Evolutionary conservation across 2,329 filamentous ascomycete species (phyloP).

Genomic region (Neoascochyta sp.): DNA sequence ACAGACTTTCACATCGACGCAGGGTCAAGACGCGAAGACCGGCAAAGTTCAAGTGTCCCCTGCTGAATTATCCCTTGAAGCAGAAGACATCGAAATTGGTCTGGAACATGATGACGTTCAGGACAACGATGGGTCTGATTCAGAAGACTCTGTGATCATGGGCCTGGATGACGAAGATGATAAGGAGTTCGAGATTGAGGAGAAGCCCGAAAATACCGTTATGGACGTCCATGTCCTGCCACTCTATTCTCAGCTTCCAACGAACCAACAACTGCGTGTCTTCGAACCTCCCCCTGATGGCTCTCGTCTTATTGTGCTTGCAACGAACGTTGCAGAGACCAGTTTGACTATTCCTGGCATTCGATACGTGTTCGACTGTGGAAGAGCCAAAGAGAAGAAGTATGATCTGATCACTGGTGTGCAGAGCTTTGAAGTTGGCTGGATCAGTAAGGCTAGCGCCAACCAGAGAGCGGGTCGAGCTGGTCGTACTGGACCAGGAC

Average conservation of each 20-base stretch:
- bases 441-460: conserved; percentile 97
- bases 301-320: conserved; percentile 79
- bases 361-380: conserved; percentile 92
- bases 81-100: conserved; percentile 83
- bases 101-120: conserved; percentile 40
- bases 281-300: conserved; percentile 83
- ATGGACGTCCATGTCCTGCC: conserved; percentile 81
- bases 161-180: conserved; percentile 62
- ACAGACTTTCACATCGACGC: conserved; percentile 57
- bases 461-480: conserved; percentile 89
- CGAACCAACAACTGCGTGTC: conserved; percentile 83
- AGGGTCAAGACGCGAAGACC: conserved; percentile 48
- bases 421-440: conserved; percentile 90
- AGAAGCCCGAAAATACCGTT: conserved; percentile 61
- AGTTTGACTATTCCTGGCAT: conserved; percentile 95
- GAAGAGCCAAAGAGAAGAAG: conserved; percentile 84
- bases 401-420: conserved; percentile 87
- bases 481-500: conserved; percentile 89
- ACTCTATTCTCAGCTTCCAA: conserved; percentile 87
- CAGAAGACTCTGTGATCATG: conserved; percentile 58
- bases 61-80: conserved; percentile 73
- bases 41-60: conserved; percentile 72
- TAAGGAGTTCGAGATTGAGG: conserved; percentile 56
- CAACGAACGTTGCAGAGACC: conserved; percentile 96
- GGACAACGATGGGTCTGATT: conserved; percentile 49